Conservation (phyloP, 139 green algal genomes). For the Chlamydomonas sphaeroides region DNA sequence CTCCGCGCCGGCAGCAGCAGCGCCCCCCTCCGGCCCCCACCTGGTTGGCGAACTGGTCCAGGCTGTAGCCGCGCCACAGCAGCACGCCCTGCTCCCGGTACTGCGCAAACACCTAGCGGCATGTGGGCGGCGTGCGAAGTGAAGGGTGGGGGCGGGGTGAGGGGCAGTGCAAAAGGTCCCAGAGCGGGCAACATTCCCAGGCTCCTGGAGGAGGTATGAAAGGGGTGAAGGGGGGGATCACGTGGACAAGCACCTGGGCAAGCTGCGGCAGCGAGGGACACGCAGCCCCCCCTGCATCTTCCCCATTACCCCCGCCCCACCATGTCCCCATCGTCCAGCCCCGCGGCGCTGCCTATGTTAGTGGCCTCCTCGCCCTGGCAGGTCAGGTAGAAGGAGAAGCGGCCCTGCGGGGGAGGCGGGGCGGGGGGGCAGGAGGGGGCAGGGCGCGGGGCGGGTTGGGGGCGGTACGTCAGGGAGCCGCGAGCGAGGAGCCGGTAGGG, state of each 20-base stretch:
- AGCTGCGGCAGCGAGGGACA: no score
- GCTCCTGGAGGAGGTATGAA: no score
- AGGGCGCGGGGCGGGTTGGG: not conserved
- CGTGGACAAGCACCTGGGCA: no score
- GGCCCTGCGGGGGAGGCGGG: constrained; percentile 61
- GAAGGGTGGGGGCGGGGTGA: no score
- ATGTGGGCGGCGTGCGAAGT: no score
- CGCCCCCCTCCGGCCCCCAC: constrained; percentile 10
- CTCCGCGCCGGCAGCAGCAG: no score
- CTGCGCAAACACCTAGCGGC: constrained; percentile 81
- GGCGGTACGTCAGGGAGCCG: not conserved
- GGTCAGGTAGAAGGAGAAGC: constrained; percentile 97
- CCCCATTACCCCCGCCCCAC: constrained; percentile 57
- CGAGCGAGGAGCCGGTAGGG: not conserved
- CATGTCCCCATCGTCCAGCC: constrained; percentile 74
- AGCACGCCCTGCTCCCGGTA: constrained; percentile 95
- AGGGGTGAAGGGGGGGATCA: no score
- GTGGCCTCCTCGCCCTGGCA: constrained; percentile 91
- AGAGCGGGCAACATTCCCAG: no score
- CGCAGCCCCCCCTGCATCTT: no score
- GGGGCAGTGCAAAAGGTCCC: no score
- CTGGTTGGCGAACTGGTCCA: constrained; percentile 91
- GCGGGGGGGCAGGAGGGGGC: not conserved
- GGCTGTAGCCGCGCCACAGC: constrained; percentile 88
- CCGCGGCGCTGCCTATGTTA: constrained; percentile 83